Evolutionary conservation across 2,329 filamentous ascomycete genomes (phyloP), one percentile per base, ranked within the genome.

Genomic region (Monosporascus sp.): DNA sequence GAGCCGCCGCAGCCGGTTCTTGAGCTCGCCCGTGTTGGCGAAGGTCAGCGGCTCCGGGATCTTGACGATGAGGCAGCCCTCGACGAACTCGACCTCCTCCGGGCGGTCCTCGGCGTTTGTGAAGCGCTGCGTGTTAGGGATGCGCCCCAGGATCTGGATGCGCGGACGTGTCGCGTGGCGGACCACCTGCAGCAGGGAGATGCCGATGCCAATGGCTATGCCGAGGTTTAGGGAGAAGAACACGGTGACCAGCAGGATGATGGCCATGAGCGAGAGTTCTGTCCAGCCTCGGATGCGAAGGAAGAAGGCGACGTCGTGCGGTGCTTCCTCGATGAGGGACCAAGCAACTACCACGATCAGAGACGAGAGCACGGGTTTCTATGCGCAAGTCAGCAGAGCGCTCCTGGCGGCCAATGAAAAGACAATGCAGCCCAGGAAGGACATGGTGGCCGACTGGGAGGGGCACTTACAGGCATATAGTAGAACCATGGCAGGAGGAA

Each of bases 1-100:
- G 1, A 99, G 78, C 7, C 94, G 78, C 6, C 88, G 80, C 11
- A 99, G 78, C 4, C 94, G 82, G 50, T 86, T 87, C 70, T 95
- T 96, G 45, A 99, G 76, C 61, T 94, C 89, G 47, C 92, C 94
- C 0, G 94, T 97, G 69, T 99, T 99, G 65, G 93, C 93, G 69
- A 99, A 99, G 0, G 93, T 97, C 49, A 99, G 76, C 0, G 94
- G 94, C 67, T 99, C 94, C 0, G 94, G 93, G 52, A 99, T 97
- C 76, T 97, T 97, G 64, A 97, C 90, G 55, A 99, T 96, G 9
- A 99, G 76, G 56, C 89, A 95, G 17, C 93, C 90, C 59, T 97
- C 92, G 50, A 97, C 81, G 63, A 96, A 92, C 68, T 97, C 93
- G 3, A 97, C 78, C 27, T 81, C 79, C 45, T 87, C 84, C 0